Evolutionary conservation across 257 asterid genomes (phyloP).

Genomic region (Pogostemon cablin): DNA sequence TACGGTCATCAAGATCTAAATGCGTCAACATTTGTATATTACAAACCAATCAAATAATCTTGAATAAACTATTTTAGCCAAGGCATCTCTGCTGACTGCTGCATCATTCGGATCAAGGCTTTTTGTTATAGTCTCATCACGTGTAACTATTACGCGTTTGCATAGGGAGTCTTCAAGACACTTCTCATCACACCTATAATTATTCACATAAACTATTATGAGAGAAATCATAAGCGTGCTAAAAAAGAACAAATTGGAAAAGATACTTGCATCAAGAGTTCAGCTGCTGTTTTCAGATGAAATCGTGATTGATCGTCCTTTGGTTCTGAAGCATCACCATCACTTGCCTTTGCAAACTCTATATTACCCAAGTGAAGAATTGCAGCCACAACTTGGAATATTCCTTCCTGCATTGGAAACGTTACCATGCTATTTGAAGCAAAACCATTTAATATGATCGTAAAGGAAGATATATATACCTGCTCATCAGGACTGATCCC

Average conservation of each 20-base stretch:
- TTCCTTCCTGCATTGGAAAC: conserved; percentile 65
- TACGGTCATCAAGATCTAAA: not conserved
- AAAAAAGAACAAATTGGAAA: conserved; percentile 15
- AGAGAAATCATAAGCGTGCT: conserved; percentile 6
- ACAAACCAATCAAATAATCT: conserved; percentile 89
- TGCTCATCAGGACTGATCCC: conserved; percentile 81
- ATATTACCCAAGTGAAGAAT: conserved; percentile 89
- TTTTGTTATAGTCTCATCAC: conserved; percentile 84
- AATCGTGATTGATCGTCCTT: conserved; percentile 73
- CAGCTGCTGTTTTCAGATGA: conserved; percentile 75
- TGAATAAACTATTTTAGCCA: conserved; percentile 81
- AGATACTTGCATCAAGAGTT: conserved; percentile 66
- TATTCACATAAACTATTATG: conserved; percentile 16
- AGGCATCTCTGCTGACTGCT: conserved; percentile 74
- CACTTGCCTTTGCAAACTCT: conserved; percentile 69
- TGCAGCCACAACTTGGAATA: conserved; percentile 87
- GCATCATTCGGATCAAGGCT: conserved; percentile 74
- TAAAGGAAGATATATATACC: conserved; percentile 42
- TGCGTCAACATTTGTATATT: conserved; percentile 16
- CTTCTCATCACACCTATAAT: conserved; percentile 73
- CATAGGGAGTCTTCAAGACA: conserved; percentile 82
- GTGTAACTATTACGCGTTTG: conserved; percentile 88
- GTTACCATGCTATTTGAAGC: conserved; percentile 25
- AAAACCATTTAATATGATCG: conserved; percentile 5
- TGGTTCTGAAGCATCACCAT: conserved; percentile 74